Base-by-base conservation (phyloP, 805 yeast species). In the Maudiozyma turicensis region DNA sequence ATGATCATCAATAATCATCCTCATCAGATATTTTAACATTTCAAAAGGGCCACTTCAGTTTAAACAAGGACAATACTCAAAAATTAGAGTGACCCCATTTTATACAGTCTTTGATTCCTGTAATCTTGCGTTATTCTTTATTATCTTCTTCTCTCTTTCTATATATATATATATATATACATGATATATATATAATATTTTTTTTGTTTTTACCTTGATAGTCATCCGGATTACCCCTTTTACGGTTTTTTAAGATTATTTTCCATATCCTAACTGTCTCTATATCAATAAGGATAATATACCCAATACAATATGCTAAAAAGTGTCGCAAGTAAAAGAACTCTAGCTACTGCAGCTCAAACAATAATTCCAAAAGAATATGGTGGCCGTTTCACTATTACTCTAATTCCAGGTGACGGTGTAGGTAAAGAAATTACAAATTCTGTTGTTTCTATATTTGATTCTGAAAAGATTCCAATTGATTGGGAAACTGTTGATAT, bases 341-440 rank as follows among this genome's bases (percentile, higher is more conserved):
- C 75, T 32, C 58, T 73, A 44, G 85, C 88, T 51, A 76, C 87
- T 46, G 68, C 75, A 50, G 76, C 84, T 48, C 85, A 80, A 66
- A 62, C 77, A 52, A 77, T 77, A 55, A 74, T 86, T 63, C 95
- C 95, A 63, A 87, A 87, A 75, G 85, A 86, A 72, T 89, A 87
- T 73, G 98, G 98, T 59, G 96, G 96, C 54, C 83, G 83, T 67
- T 90, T 80, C 77, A 86, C 91, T 47, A 96, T 93, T 50, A 91
- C 99, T 46, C 77, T 91, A 68, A 84, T 91, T 60, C 98, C 98
- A 51, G 96, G 99, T 72, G 99, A 91, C 67, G 98, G 98, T 79
- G 85, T 90, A 58, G 99, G 99, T 70, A 84, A 83, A 65, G 96
- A 90, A 74, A 86, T 90, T 67, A 84, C 98, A 51, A 91, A 86